phyloP scores from a whole-genome alignment of 371 early-diverging fungal genomes.

The Smittium culicis region DNA sequence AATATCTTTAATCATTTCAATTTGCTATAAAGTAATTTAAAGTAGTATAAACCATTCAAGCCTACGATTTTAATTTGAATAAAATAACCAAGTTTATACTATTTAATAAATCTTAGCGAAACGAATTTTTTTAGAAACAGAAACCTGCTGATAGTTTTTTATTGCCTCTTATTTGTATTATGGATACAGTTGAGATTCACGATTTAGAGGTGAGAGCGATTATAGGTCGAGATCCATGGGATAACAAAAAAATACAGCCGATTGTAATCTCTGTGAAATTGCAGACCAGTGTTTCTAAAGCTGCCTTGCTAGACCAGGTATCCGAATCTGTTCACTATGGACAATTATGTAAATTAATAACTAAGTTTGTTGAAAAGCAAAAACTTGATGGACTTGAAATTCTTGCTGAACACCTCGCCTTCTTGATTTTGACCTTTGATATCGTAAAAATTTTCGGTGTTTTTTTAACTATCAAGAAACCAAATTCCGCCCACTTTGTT shows the following conservation, averaged over 20 bases:
- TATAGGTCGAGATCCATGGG: constrained; percentile 90
- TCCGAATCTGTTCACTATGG: constrained; percentile 75
- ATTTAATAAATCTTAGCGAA: no score
- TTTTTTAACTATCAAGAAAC: constrained; percentile 68
- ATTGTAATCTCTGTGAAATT: constrained; percentile 60
- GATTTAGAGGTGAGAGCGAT: constrained; percentile 70
- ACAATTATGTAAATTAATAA: constrained; percentile 55
- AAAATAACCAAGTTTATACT: no score
- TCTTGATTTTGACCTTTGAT: constrained; percentile 36
- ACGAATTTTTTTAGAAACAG: no score
- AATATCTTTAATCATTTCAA: no score
- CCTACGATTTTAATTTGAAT: no score
- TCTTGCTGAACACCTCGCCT: constrained; percentile 51
- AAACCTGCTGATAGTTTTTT: no score
- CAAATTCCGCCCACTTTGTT: constrained; percentile 81
- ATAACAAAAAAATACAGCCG: constrained; percentile 71
- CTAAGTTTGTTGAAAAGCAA: constrained; percentile 54
- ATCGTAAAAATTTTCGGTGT: constrained; percentile 38
- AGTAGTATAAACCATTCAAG: no score
- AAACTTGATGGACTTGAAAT: constrained; percentile 56
- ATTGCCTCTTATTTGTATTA: constrained; percentile 13
- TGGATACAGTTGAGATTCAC: constrained; percentile 64
- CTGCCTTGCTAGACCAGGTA: constrained; percentile 62
- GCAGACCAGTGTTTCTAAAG: constrained; percentile 49
- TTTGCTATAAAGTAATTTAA: no score